Evolutionary conservation across 1,284 basidiomycete genomes (phyloP).

Genomic region (Tilletia setariae): DNA sequence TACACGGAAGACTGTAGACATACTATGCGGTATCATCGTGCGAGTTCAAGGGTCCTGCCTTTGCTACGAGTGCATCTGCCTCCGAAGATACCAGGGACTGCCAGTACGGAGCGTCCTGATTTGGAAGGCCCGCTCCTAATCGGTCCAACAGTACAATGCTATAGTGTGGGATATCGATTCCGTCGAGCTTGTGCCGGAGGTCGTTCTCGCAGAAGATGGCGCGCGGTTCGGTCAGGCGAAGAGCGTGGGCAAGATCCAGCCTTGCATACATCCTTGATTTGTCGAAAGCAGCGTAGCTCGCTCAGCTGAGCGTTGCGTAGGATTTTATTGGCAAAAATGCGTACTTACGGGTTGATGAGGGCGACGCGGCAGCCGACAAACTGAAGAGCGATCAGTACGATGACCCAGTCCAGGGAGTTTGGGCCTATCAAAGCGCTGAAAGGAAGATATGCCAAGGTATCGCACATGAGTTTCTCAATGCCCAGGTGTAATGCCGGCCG

Average conservation of each 20-base stretch:
- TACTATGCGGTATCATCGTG: neutral
- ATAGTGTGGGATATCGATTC: neutral
- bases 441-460: neutral
- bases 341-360: neutral
- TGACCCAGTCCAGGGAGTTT: constrained; percentile 3
- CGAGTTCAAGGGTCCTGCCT: neutral
- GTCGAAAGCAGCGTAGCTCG: neutral
- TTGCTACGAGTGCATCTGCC: neutral
- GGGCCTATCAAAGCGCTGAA: neutral
- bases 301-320: neutral
- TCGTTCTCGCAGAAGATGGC: neutral
- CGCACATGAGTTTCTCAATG: too few species aligned
- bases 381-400: neutral
- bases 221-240: neutral
- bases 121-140: too few species aligned
- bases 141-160: neutral
- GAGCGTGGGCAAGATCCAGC: neutral
- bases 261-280: neutral
- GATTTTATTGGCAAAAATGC: too few species aligned
- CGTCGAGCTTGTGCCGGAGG: neutral
- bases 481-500: neutral
- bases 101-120: neutral
- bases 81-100: neutral
- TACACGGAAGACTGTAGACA: neutral
- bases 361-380: neutral